Percentiles rank a stretch among this genome's conserved stretches.
Evolutionary conservation across 2,329 filamentous ascomycete species (phyloP).

Genomic region (Sclerotinia borealis): DNA sequence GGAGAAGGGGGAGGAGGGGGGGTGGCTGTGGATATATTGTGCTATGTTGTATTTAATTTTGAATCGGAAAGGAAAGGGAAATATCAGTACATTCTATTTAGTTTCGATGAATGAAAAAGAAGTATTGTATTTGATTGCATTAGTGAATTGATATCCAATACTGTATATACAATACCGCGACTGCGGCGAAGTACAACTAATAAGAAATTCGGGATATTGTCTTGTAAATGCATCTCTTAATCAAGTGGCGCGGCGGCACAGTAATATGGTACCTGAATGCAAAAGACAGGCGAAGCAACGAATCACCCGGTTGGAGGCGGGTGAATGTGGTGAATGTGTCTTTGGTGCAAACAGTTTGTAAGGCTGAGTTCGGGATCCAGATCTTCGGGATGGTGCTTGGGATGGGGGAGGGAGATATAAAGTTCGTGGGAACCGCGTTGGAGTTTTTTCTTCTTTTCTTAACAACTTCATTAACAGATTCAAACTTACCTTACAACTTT

Average conservation of each 20-base stretch:
- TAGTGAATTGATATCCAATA: no score
- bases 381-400: rapidly evolving
- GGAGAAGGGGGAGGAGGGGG: no score
- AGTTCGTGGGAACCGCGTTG: background rate
- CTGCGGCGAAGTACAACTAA: no score
- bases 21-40: no score
- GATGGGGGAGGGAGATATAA: background rate
- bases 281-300: background rate
- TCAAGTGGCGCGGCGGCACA: background rate
- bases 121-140: no score
- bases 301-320: background rate
- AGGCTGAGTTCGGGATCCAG: background rate
- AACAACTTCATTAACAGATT: background rate
- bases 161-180: no score
- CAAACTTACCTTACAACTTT: background rate
- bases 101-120: no score
- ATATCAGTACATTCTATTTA: no score
- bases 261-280: background rate
- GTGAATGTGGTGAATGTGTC: background rate
- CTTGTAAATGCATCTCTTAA: background rate
- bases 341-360: background rate
- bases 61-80: no score
- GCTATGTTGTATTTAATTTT: no score
- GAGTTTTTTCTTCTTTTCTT: background rate
- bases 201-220: no score